Evolutionary conservation across 1,284 basidiomycete genomes (phyloP), one percentile per base, ranked within the genome.

Genomic region (Erythrobasidium hasegawianum): DNA sequence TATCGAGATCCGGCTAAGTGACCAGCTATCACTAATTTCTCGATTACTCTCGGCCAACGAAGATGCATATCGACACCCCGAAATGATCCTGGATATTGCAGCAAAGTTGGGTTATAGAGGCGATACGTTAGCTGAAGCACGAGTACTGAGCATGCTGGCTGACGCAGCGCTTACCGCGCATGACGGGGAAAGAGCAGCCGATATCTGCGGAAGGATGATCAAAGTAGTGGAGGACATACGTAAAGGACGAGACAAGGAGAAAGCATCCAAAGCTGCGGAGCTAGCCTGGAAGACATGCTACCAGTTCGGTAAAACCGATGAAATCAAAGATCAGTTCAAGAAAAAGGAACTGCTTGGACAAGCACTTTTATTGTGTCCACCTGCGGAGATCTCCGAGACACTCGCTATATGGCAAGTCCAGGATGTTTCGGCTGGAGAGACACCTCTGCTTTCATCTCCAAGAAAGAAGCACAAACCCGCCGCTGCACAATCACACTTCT

Each of bases 231-330:
- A 50, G 76, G 78, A 18, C 75, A 87, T 70, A 79, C 81, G 55
- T 67, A 79, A 11, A 75, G 79, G 5, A 45, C 73, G 11, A 13
- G 74, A 76, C 55, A 71, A 75, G 22, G 62, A 62, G 57, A 69
- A 69, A 39, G 64, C 20, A 43, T 58, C 67, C 13, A 77, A 81
- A 38, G 84, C 87, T 64, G 87, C 87, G 2, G 87, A 90, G 72
- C 86, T 90, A 24, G 89, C 87, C 72, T 94, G 90, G 90, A 83
- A 87, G 20, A 85, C 86, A 1, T 91, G 88, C 75, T 90, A 86
- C 78, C 87, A 89, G 76, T 83, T 96, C 1, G 92, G 90, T 14
- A 83, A 86, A 59, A 87, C 90, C 71, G 80, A 84, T 13, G 88
- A 88, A 72, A 91, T 87, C 72, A 40, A 20, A 26, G 45, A 49